These are phyloP conservation scores for Fennellomyces sp. DNA, from an alignment of 371 early-diverging fungal species.

Conservation along the genomic window DNA sequence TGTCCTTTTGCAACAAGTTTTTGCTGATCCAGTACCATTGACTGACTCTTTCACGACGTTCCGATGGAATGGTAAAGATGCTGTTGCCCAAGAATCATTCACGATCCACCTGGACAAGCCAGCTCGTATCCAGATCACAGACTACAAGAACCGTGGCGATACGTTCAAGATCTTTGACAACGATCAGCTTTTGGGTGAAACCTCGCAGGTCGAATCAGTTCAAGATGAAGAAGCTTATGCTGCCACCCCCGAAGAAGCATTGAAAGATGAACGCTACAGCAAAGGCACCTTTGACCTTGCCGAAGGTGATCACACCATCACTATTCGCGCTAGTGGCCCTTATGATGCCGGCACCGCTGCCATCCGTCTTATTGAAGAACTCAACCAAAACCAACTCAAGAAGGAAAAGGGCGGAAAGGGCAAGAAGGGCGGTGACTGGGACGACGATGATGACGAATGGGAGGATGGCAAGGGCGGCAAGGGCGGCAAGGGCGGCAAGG, in stretches of 20 bases:
- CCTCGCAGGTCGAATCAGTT: constrained; percentile 27
- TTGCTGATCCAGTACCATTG: constrained; percentile 3
- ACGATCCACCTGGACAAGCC: constrained; percentile 30
- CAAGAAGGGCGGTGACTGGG: neutral
- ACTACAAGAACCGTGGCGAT: constrained; percentile 53
- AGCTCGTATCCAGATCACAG: constrained; percentile 40
- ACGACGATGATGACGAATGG: neutral
- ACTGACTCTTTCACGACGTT: constrained; percentile 31
- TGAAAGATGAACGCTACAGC: constrained; percentile 39
- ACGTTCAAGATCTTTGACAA: constrained; percentile 48
- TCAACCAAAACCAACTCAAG: constrained; percentile 12
- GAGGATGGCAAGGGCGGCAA: neutral
- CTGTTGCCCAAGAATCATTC: constrained; percentile 37
- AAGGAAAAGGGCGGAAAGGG: constrained; percentile 9
- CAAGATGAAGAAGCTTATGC: constrained; percentile 37
- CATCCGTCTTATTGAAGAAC: constrained; percentile 33
- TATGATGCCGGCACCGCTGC: constrained; percentile 53
- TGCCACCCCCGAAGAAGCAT: constrained; percentile 48
- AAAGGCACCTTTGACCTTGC: constrained; percentile 42
- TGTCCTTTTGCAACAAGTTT: constrained; percentile 8
- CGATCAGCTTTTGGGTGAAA: constrained; percentile 34
- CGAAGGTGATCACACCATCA: constrained; percentile 45
- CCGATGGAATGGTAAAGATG: constrained; percentile 41
- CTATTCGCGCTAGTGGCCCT: constrained; percentile 44
- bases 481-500: constrained; percentile 3